phyloP scores from a whole-genome alignment of 2,329 filamentous ascomycete species.

The Phialophora chinensis region DNA sequence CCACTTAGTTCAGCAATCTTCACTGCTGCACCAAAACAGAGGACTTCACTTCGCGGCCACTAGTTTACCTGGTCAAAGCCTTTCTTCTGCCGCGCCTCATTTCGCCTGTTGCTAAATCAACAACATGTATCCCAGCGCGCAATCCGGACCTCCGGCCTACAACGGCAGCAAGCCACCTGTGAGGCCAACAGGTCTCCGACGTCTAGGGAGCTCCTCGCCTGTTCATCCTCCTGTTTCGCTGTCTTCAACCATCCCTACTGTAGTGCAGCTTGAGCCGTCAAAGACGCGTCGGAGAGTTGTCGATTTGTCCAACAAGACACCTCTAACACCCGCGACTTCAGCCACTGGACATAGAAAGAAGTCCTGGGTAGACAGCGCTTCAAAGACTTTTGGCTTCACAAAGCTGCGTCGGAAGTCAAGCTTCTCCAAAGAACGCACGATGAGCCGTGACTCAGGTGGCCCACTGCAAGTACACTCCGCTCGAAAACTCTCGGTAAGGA shows the following conservation, averaged over 20 bases:
- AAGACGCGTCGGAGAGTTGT: not conserved
- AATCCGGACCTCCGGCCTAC: not conserved
- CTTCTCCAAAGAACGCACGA: not conserved
- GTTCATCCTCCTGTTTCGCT: constrained; percentile 1
- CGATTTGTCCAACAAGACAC: constrained; percentile 1
- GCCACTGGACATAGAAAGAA: constrained; percentile 15
- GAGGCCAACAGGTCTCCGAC: constrained; percentile 24
- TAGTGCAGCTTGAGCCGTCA: not conserved
- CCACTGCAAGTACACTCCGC: not conserved
- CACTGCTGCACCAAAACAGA: not conserved
- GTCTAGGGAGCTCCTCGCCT: constrained; percentile 4
- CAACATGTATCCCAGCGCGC: constrained; percentile 14
- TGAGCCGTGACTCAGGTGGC: not conserved
- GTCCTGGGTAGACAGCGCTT: constrained; percentile 26
- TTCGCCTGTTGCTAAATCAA: not conserved
- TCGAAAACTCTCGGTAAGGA: constrained; percentile 17
- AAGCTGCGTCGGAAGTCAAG: constrained; percentile 19
- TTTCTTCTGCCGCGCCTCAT: not conserved
- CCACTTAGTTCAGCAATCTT: not conserved
- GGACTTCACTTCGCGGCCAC: constrained; percentile 2
- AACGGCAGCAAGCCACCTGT: not conserved
- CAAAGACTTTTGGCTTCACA: constrained; percentile 21
- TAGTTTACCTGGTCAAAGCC: not conserved
- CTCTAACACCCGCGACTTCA: constrained; percentile 4
- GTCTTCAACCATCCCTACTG: not conserved